Percentiles rank a stretch among this genome's conserved stretches.
phyloP scores from a whole-genome alignment of 495 filamentous ascomycete genomes.

The Xylaria nigripes region DNA sequence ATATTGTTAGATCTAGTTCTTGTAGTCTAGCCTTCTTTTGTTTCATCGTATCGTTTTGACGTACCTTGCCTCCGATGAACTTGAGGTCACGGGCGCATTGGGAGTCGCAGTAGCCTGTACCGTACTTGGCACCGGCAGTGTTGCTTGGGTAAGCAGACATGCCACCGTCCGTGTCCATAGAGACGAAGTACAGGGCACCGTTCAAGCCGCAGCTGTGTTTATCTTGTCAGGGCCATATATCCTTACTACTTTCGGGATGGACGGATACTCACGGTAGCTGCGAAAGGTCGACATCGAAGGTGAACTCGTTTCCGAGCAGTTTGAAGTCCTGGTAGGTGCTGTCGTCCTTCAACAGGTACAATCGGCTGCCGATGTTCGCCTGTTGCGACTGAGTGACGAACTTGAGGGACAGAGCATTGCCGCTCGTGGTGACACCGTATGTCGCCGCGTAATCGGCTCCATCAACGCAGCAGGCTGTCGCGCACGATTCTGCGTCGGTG shows the following conservation, averaged over 20 bases:
- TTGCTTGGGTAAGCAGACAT: conserved; percentile 39
- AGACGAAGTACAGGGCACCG: conserved; percentile 47
- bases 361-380: conserved; percentile 52
- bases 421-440: conserved; percentile 52
- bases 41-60: not conserved
- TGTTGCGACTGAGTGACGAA: conserved; percentile 49
- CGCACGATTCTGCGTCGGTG: conserved; percentile 46
- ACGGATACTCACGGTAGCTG: conserved; percentile 43
- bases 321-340: conserved; percentile 55
- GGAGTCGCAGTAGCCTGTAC: conserved; percentile 50
- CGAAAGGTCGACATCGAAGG: conserved; percentile 60
- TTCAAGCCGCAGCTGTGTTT: conserved; percentile 48
- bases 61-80: conserved; percentile 40
- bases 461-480: conserved; percentile 52
- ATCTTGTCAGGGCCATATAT: not conserved
- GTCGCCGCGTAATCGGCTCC: conserved; percentile 53
- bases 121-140: conserved; percentile 53
- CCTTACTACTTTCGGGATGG: not conserved
- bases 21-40: too few species aligned
- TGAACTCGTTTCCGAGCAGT: conserved; percentile 60
- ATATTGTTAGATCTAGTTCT: not conserved
- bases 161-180: conserved; percentile 49
- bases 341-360: conserved; percentile 53
- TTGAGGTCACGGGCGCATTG: conserved; percentile 48
- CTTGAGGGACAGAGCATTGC: conserved; percentile 46